Conservation (phyloP, 352 stramenopile species). For the Pythium monospermum region DNA sequence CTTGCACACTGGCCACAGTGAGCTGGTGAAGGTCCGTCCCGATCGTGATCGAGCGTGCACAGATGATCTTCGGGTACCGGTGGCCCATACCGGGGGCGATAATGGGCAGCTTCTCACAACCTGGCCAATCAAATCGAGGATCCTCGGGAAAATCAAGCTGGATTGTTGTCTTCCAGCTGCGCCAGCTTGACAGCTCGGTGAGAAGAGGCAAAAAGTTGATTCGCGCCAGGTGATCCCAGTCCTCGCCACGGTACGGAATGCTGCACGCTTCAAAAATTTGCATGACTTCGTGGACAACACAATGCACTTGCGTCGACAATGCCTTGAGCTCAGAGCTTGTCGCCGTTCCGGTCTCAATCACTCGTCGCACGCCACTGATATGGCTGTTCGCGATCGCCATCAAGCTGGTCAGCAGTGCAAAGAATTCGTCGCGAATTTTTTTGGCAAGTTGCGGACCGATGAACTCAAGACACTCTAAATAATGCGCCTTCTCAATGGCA, state of each 20-base stretch:
- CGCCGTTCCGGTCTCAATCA: not conserved
- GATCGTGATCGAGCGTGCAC: slow-evolving; percentile 50
- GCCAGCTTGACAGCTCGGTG: slow-evolving; percentile 72
- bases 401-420: slow-evolving; percentile 50
- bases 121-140: slow-evolving; percentile 22
- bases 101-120: slow-evolving; percentile 42
- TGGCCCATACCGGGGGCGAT: slow-evolving; percentile 46
- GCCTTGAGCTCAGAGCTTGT: not conserved
- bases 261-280: slow-evolving; percentile 74
- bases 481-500: slow-evolving; percentile 68
- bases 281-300: slow-evolving; percentile 61
- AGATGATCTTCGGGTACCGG: slow-evolving; percentile 70
- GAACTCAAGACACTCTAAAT: slow-evolving; percentile 67
- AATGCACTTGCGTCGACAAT: slow-evolving; percentile 38
- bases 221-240: slow-evolving; percentile 57
- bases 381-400: slow-evolving; percentile 32
- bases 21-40: slow-evolving; percentile 64
- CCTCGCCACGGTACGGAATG: slow-evolving; percentile 56
- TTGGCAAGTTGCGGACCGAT: slow-evolving; percentile 37
- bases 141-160: slow-evolving; percentile 47
- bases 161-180: slow-evolving; percentile 64
- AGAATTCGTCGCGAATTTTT: slow-evolving; percentile 60
- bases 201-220: slow-evolving; percentile 61
- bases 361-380: slow-evolving; percentile 3
- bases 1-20: slow-evolving; percentile 37